Conservation (phyloP, 352 stramenopile genomes). For the Pythium pyrilobum region DNA sequence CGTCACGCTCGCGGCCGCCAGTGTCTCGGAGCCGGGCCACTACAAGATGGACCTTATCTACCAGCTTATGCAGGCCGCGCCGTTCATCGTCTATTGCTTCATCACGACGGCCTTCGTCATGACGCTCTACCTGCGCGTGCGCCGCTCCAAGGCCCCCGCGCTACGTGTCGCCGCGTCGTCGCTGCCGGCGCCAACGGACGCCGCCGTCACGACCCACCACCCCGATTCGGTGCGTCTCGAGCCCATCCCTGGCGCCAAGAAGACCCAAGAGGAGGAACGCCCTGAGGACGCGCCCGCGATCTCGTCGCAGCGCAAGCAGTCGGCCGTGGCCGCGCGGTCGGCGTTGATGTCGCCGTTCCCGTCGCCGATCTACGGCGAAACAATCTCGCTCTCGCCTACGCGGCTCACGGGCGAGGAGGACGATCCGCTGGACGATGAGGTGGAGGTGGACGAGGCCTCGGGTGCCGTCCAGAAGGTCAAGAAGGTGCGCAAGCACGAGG, state of each 20-base stretch:
- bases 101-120: constrained; percentile 79
- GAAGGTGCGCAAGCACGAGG: constrained; percentile 48
- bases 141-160: constrained; percentile 71
- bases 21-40: constrained; percentile 60
- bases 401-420: constrained; percentile 18
- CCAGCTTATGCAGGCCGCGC: constrained; percentile 66
- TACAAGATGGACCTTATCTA: constrained; percentile 88
- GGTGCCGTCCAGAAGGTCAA: constrained; percentile 32
- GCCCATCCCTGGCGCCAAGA: constrained; percentile 3
- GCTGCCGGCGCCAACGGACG: background rate
- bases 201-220: background rate
- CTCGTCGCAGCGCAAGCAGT: too few species aligned
- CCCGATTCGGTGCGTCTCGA: constrained; percentile 14
- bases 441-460: constrained; percentile 51
- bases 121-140: constrained; percentile 77
- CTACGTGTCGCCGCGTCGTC: constrained; percentile 48
- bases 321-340: constrained; percentile 26
- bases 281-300: too few species aligned
- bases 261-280: background rate
- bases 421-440: constrained; percentile 30
- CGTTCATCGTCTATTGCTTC: constrained; percentile 81
- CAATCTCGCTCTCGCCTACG: constrained; percentile 19
- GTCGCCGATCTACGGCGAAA: constrained; percentile 24
- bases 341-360: constrained; percentile 76
- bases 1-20: constrained; percentile 69